Evolutionary conservation across 2,329 filamentous ascomycete genomes (phyloP).

Genomic region (Annulohypoxylon truncatum): DNA sequence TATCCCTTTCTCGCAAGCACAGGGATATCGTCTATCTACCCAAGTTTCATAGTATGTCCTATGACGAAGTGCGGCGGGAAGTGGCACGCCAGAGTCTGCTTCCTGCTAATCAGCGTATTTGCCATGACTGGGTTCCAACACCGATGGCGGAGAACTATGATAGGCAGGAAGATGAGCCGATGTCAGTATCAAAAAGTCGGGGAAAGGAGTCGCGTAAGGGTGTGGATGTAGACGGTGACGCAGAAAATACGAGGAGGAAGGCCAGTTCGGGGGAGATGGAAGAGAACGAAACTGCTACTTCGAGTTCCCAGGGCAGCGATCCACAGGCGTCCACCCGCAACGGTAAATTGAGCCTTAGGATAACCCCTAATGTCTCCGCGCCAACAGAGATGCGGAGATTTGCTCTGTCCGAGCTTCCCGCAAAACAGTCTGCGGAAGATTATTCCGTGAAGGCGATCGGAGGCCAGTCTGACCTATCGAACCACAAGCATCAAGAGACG

Average conservation of each 20-base stretch:
- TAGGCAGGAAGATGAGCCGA: not conserved
- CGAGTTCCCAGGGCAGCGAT: not conserved
- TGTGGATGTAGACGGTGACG: not conserved
- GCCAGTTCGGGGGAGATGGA: not conserved
- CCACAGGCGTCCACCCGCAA: not conserved
- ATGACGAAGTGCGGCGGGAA: conserved; percentile 19
- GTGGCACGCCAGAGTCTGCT: conserved; percentile 18
- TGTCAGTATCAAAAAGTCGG: not conserved
- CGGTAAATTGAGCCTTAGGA: not conserved
- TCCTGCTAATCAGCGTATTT: not conserved
- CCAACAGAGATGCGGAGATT: not conserved
- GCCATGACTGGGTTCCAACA: not conserved
- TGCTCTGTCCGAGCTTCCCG: not conserved
- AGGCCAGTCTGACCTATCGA: not conserved
- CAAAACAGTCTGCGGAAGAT: not conserved
- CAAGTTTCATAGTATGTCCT: conserved; percentile 15
- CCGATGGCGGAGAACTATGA: not conserved
- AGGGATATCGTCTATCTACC: conserved; percentile 20
- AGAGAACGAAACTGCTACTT: not conserved
- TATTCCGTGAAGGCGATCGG: not conserved
- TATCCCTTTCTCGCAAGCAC: conserved; percentile 11
- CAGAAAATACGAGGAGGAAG: not conserved
- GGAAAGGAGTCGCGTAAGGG: not conserved
- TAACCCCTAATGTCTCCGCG: not conserved
- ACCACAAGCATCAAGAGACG: not conserved